Evolutionary conservation across 2,329 filamentous ascomycete species (phyloP), one percentile per base, ranked within the genome.

Genomic region (Aspergillus sp.): DNA sequence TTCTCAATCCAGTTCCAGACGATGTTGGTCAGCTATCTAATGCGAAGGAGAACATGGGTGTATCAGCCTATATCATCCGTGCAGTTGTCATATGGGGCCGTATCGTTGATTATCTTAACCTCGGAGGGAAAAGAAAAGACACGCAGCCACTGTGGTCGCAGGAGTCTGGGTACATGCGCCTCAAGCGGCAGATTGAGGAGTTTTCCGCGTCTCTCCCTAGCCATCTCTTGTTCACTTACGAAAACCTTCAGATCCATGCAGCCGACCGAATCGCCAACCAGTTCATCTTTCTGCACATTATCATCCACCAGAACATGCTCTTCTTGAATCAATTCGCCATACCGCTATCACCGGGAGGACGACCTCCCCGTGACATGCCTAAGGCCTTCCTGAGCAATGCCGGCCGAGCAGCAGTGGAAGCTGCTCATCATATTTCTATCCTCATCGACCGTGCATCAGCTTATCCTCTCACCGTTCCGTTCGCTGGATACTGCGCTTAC

Each of bases 401-500:
- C 3, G 89, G 88, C 8, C 85, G 86, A 54, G 89, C 88, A 60
- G 92, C 92, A 0, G 88, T 96, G 61, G 86, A 89, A 51, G 91
- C 94, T 6, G 95, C 95, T 3, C 92, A 91, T 70, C 86, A 89
- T 64, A 95, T 98, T 57, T 97, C 94, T 0, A 86, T 89, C 30
- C 81, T 98, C 49, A 85, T 98, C 53, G 88, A 89, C 66, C 91
- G 96, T 66, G 87, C 90, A 3, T 89, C 92, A 69, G 85, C 90
- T 11, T 88, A 94, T 72, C 87, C 90, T 61, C 86, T 98, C 7
- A 89, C 92, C 0, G 94, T 93, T 0, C 95, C 95, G 0, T 98
- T 98, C 74, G 90, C 92, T 1, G 94, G 95, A 1, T 99, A 98
- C 75, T 96, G 91, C 68, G 92, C 94, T 2, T 98, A 97, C 73